Conservation (phyloP, 805 yeast species). For the Yarrowia sp. region DNA sequence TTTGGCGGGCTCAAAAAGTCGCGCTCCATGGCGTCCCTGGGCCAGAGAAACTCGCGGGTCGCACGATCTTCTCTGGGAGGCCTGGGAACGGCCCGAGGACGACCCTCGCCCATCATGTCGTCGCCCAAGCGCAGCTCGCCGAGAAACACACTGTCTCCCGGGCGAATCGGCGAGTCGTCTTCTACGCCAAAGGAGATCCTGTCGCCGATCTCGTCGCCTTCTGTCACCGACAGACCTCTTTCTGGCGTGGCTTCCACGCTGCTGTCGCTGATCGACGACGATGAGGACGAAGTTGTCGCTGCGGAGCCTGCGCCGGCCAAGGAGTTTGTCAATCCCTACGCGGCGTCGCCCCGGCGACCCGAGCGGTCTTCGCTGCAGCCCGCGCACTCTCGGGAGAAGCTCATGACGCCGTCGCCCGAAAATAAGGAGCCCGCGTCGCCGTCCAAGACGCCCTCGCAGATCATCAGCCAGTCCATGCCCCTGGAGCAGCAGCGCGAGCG, state of each 20-base stretch:
- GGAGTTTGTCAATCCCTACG: conserved; percentile 21
- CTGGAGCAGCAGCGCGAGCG: conserved; percentile 18
- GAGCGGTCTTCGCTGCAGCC: neutral
- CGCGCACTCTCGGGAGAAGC: neutral
- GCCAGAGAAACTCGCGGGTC: neutral
- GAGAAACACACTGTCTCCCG: neutral
- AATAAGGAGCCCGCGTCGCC: neutral
- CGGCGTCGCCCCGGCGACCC: conserved; percentile 1
- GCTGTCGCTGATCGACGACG: conserved; percentile 20
- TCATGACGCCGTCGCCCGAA: conserved; percentile 13
- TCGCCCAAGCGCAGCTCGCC: neutral
- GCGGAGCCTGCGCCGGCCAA: neutral
- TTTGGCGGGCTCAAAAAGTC: neutral
- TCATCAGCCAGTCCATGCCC: conserved; percentile 18
- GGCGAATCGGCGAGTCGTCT: no score
- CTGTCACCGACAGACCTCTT: neutral
- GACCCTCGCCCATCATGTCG: conserved; percentile 1
- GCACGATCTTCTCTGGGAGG: conserved; percentile 4
- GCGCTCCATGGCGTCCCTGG: neutral
- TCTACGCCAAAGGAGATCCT: no score
- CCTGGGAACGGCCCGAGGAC: conserved; percentile 2
- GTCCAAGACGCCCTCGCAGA: neutral
- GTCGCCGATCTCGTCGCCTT: neutral
- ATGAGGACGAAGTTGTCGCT: neutral
- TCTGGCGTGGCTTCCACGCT: conserved; percentile 8